phyloP scores from a whole-genome alignment of 2,329 filamentous ascomycete genomes.

The Monosporascus sp. region DNA sequence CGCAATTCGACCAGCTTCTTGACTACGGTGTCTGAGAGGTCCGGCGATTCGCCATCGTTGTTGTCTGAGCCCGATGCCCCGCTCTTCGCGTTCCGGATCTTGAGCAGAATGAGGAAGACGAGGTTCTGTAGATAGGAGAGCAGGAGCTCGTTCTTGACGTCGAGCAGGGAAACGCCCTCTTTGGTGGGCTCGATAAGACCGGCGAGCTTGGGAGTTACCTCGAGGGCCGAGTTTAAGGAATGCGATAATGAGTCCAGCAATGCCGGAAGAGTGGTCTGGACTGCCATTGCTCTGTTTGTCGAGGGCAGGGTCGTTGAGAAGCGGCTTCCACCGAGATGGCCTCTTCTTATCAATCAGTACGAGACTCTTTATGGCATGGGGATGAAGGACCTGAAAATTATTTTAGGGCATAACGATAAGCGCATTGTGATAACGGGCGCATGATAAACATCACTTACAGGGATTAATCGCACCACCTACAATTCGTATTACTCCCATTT shows the following conservation, averaged over 20 bases:
- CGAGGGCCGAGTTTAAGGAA: conserved; percentile 58
- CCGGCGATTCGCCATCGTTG: conserved; percentile 30
- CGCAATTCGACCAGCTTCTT: conserved; percentile 86
- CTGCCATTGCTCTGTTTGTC: conserved; percentile 40
- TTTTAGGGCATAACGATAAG: conserved; percentile 5
- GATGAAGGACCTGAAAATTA: background rate
- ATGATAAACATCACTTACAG: too few species aligned
- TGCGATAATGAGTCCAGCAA: conserved; percentile 51
- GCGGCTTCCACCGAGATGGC: too few species aligned
- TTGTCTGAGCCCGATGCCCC: conserved; percentile 20
- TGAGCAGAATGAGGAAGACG: conserved; percentile 79
- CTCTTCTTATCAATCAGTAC: too few species aligned
- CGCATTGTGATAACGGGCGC: conserved; percentile 1
- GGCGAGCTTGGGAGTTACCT: conserved; percentile 60
- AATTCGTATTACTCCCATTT: too few species aligned
- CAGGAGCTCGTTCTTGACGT: conserved; percentile 95
- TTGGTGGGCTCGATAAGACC: conserved; percentile 62
- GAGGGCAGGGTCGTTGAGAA: too few species aligned
- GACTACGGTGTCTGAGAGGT: conserved; percentile 63
- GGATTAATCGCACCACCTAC: too few species aligned
- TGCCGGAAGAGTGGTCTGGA: conserved; percentile 43
- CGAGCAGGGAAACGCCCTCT: conserved; percentile 88
- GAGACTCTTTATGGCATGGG: too few species aligned
- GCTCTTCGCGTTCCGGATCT: conserved; percentile 57
- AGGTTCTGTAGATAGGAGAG: conserved; percentile 94